A percentile compares a stretch with the other conserved stretches of the same genome.
Conservation (phyloP, 768 basidiomycete species). For the Suillus paluster region DNA sequence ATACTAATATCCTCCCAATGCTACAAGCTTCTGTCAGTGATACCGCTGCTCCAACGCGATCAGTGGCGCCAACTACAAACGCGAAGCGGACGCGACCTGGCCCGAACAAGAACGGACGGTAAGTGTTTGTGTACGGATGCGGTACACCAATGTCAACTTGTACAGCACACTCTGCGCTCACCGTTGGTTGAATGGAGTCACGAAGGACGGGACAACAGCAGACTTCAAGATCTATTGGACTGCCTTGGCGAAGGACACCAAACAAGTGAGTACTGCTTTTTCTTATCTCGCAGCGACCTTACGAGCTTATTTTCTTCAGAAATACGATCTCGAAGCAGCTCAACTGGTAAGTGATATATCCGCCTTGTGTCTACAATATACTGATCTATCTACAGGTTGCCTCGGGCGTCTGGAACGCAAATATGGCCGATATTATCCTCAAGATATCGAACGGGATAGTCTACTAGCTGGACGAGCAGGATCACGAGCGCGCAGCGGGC, state of each 20-base stretch:
- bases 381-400: not conserved
- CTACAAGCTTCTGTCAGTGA: too few species aligned
- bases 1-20: too few species aligned
- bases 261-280: not conserved
- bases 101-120: not conserved
- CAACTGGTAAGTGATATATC: too few species aligned
- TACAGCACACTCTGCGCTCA: not conserved
- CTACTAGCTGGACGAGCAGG: too few species aligned
- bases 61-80: not conserved
- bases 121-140: not conserved
- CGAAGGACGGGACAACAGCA: not conserved
- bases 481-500: too few species aligned
- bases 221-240: not conserved
- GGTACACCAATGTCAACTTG: not conserved
- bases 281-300: not conserved
- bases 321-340: not conserved
- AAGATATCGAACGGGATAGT: too few species aligned
- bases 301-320: not conserved
- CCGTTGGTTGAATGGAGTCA: not conserved
- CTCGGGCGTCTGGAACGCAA: not conserved
- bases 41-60: too few species aligned
- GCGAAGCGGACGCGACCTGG: not conserved
- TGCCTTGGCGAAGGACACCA: not conserved
- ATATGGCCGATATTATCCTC: too few species aligned
- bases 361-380: not conserved